Evolutionary conservation across 768 basidiomycete genomes (phyloP), one percentile per base, ranked within the genome.

Genomic region (Royoungia palumana): DNA sequence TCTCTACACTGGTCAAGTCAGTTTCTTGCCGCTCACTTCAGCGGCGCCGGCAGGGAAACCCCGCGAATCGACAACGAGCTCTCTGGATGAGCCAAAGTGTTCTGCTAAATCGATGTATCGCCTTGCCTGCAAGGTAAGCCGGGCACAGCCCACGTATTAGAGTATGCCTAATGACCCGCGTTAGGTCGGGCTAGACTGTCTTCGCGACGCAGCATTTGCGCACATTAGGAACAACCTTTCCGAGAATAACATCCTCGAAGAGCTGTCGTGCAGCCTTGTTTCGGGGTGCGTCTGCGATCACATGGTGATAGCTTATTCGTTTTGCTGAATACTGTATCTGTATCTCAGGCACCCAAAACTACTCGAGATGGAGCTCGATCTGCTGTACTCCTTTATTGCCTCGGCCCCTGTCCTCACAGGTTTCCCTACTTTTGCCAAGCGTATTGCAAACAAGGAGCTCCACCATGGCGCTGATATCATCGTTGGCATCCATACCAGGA

Each of bases 51-150:
- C 28, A 21, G 32, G 25, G 16, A 42, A 50, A 20, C 14, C 35
- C 2, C 3, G 14, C 2, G 38, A 13, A 34, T 28, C 41, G 11
- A 54, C 37, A 7, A 21, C n/a, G 2, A 34, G 36, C 13, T 17
- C 44, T n/a, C 8, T 37, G 2, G 46, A 57, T 6, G 38, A 35
- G 6, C 48, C 53, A 6, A 41, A 28, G 16, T 74, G 72, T 38
- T 75, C 73, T 5, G 70, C 73, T 0, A 75, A 75, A 44, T 75
- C 72, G 0, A 75, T 75, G 69, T 75, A 73, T 49, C 68, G 71
- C 13, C 58, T 75, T 11, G 72, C 74, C 5, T 55, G 57, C 24
- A 73, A 74, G 64, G 74, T 71, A 11, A 16, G 53, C 35, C n/a
- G n/a, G n/a, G n/a, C 3, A 13, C n/a, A 3, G 8, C 10, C 3